These are phyloP conservation scores for Globisporangium parvum DNA, from an alignment of 352 stramenopile species.

Conservation along the genomic window DNA sequence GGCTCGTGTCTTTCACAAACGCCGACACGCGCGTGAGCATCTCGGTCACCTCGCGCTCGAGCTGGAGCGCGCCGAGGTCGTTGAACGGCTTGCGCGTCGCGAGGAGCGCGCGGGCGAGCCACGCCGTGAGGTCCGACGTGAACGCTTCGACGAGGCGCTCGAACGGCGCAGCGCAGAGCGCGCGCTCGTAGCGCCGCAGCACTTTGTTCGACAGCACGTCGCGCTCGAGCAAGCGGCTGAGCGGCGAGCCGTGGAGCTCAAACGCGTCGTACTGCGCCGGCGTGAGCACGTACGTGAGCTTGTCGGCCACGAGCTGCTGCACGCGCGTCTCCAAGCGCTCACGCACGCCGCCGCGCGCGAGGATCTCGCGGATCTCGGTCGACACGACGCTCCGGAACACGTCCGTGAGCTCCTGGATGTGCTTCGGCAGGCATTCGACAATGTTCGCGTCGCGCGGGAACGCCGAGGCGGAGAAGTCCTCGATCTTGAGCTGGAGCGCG, in stretches of 20 bases:
- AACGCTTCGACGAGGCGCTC: slow-evolving; percentile 62
- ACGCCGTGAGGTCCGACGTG: slow-evolving; percentile 48
- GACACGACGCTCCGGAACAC: slow-evolving; percentile 68
- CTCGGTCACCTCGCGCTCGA: slow-evolving; percentile 68
- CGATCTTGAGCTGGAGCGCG: slow-evolving; percentile 50
- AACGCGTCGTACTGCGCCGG: slow-evolving; percentile 59
- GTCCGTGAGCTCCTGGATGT: slow-evolving; percentile 58
- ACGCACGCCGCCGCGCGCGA: slow-evolving; percentile 37
- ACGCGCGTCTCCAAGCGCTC: slow-evolving; percentile 39
- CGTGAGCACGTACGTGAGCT: slow-evolving; percentile 63
- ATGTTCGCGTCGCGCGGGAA: slow-evolving; percentile 57
- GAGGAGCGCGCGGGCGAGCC: slow-evolving; percentile 49
- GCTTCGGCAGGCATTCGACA: slow-evolving; percentile 68
- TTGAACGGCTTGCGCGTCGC: slow-evolving; percentile 61
- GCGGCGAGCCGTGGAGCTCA: slow-evolving; percentile 49
- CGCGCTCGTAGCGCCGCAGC: slow-evolving; percentile 51
- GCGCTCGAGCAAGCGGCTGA: slow-evolving; percentile 56
- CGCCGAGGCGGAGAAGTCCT: slow-evolving; percentile 31
- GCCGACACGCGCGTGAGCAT: slow-evolving; percentile 47
- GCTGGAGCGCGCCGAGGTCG: slow-evolving; percentile 70
- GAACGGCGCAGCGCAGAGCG: slow-evolving; percentile 54
- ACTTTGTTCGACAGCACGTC: slow-evolving; percentile 66
- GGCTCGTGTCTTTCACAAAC: slow-evolving; percentile 46
- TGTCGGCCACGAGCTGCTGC: slow-evolving; percentile 36
- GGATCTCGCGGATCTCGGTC: slow-evolving; percentile 64